Percentiles rank a stretch among this genome's conserved stretches.
Conservation (phyloP, 1,284 basidiomycete species). For the Hortiboletus rubellus region DNA sequence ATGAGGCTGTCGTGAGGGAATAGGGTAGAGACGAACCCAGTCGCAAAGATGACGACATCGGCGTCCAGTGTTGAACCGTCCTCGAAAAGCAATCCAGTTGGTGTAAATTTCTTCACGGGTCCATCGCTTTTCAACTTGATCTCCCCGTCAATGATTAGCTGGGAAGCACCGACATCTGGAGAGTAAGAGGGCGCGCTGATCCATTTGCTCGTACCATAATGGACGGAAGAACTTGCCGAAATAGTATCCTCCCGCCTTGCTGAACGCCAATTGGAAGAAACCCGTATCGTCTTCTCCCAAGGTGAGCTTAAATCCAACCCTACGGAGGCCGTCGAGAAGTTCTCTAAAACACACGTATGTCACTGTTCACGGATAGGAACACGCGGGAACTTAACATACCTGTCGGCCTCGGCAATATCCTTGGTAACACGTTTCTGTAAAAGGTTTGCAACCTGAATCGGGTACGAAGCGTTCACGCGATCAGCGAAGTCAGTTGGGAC, state of each 20-base stretch:
- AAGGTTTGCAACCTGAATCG: slow-evolving; percentile 26
- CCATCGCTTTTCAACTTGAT: slow-evolving; percentile 74
- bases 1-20: slow-evolving; percentile 12
- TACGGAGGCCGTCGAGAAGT: slow-evolving; percentile 50
- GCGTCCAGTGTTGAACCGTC: slow-evolving; percentile 64
- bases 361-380: slow-evolving; percentile 31
- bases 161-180: slow-evolving; percentile 62
- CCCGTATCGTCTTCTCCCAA: slow-evolving; percentile 57
- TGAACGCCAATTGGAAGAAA: slow-evolving; percentile 31
- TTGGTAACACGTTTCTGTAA: slow-evolving; percentile 46
- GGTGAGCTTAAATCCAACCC: slow-evolving; percentile 60
- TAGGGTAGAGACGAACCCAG: slow-evolving; percentile 40
- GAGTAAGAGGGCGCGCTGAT: neutral
- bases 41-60: slow-evolving; percentile 65
- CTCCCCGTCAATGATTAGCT: slow-evolving; percentile 65
- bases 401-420: slow-evolving; percentile 24
- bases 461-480: slow-evolving; percentile 38
- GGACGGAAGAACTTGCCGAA: slow-evolving; percentile 33
- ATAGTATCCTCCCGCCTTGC: slow-evolving; percentile 45
- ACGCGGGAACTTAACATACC: slow-evolving; percentile 14
- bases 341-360: slow-evolving; percentile 43
- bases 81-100: slow-evolving; percentile 59
- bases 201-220: neutral
- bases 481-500: slow-evolving; percentile 44
- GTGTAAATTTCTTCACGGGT: slow-evolving; percentile 54